These are phyloP conservation scores for Termitomyces sp. DNA, from an alignment of 768 basidiomycete genomes.

Conservation along the genomic window DNA sequence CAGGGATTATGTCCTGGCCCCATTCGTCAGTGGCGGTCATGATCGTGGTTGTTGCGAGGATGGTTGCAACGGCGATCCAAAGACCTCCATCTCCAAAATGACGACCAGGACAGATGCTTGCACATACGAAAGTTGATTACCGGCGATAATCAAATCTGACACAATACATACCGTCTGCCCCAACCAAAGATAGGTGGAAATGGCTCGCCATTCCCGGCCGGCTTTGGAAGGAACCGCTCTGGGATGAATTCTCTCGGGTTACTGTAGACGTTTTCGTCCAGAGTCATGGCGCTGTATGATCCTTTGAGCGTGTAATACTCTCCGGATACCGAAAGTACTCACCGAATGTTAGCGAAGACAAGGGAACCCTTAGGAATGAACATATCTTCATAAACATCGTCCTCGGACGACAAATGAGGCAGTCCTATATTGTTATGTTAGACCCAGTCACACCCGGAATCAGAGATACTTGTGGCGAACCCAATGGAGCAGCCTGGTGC, in stretches of 20 bases:
- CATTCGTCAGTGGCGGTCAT: constrained; percentile 17
- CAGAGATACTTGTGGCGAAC: background rate
- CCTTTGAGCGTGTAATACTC: background rate
- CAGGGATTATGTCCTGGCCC: constrained; percentile 19
- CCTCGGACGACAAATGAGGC: constrained; percentile 12
- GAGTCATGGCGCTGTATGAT: constrained; percentile 20
- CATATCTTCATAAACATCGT: constrained; percentile 19
- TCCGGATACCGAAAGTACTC: background rate
- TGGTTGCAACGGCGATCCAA: constrained; percentile 17
- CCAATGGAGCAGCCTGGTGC: constrained; percentile 12
- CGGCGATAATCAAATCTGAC: background rate
- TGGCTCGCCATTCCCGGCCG: constrained; percentile 15
- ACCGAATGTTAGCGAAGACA: constrained; percentile 17
- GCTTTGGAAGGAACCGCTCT: constrained; percentile 20
- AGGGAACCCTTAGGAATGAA: constrained; percentile 16
- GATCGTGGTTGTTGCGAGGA: constrained; percentile 24
- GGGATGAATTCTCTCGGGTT: constrained; percentile 22
- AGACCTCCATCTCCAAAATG: constrained; percentile 19
- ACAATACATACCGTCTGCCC: constrained; percentile 21
- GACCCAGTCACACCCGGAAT: background rate
- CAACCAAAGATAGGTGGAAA: constrained; percentile 25
- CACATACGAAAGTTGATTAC: background rate
- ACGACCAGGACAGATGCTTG: constrained; percentile 20
- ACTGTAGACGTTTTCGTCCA: constrained; percentile 22
- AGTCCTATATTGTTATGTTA: constrained; percentile 5